These are phyloP conservation scores for Antitrichia curtipendula DNA, from an alignment of 225 moss, liverwort and hornwort species.

Conservation along the genomic window DNA sequence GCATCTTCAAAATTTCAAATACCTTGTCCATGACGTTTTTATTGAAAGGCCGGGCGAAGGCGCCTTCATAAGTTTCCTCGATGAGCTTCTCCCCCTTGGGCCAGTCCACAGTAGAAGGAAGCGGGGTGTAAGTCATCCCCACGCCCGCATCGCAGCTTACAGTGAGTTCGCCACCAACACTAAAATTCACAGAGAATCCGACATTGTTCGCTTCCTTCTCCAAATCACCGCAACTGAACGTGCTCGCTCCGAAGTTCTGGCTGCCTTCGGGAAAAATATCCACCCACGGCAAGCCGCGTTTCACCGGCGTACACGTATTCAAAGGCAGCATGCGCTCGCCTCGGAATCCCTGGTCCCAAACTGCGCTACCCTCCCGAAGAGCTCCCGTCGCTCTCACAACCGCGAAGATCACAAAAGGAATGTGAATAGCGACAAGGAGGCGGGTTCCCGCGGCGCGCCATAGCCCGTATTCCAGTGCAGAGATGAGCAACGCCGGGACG, in stretches of 20 bases:
- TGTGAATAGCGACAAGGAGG: slow-evolving; percentile 6
- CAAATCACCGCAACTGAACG: slow-evolving; percentile 17
- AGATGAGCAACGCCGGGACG: slow-evolving; percentile 16
- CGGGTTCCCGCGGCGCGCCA: slow-evolving; percentile 24
- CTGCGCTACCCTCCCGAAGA: background rate
- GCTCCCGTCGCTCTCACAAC: background rate
- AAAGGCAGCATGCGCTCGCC: slow-evolving; percentile 14
- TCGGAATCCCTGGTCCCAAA: slow-evolving; percentile 31
- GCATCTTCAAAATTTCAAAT: background rate
- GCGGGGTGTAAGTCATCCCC: slow-evolving; percentile 20
- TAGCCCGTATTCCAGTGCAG: slow-evolving; percentile 17
- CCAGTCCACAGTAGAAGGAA: slow-evolving; percentile 37
- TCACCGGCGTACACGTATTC: slow-evolving; percentile 11
- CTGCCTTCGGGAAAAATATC: slow-evolving; percentile 29
- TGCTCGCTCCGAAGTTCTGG: slow-evolving; percentile 34
- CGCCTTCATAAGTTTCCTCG: slow-evolving; percentile 34
- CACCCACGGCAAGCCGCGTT: slow-evolving; percentile 26
- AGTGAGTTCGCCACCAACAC: background rate
- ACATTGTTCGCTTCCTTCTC: background rate
- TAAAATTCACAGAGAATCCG: slow-evolving; percentile 20
- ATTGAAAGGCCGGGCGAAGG: slow-evolving; percentile 23
- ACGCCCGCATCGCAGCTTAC: slow-evolving; percentile 9
- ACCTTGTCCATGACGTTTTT: slow-evolving; percentile 42
- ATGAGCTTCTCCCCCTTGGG: slow-evolving; percentile 31
- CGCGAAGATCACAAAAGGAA: slow-evolving; percentile 4